Conservation (phyloP, 495 filamentous ascomycete species). For the Lichina pygmaea region DNA sequence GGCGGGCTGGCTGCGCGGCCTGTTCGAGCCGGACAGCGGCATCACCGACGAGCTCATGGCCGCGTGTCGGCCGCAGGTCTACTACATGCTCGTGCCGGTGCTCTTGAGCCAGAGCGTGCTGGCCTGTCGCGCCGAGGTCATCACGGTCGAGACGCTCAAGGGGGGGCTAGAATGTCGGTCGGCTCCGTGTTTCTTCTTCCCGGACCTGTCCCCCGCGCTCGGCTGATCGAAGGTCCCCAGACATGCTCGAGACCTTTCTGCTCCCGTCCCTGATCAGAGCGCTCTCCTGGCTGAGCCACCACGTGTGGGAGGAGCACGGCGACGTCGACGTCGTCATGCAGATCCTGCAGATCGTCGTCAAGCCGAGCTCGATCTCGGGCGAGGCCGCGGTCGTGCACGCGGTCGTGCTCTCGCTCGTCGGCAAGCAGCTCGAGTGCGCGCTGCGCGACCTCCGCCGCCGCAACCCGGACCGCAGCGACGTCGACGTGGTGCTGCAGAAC, state of each 20-base stretch:
- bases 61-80: slow-evolving; percentile 74
- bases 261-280: slow-evolving; percentile 67
- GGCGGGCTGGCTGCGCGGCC: slow-evolving; percentile 57
- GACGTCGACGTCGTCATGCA: slow-evolving; percentile 37
- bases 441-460: slow-evolving; percentile 45
- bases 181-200: not conserved
- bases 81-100: slow-evolving; percentile 75
- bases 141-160: slow-evolving; percentile 62
- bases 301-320: slow-evolving; percentile 40
- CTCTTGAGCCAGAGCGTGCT: slow-evolving; percentile 64
- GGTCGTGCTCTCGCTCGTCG: slow-evolving; percentile 60
- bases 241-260: slow-evolving; percentile 70
- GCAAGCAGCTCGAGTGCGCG: slow-evolving; percentile 46
- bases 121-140: slow-evolving; percentile 38
- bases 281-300: slow-evolving; percentile 51
- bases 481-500: slow-evolving; percentile 41
- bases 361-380: slow-evolving; percentile 45
- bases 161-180: slow-evolving; percentile 63
- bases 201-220: not conserved
- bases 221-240: slow-evolving; percentile 12
- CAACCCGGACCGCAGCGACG: slow-evolving; percentile 16
- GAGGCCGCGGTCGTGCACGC: slow-evolving; percentile 62
- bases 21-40: slow-evolving; percentile 52
- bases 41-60: slow-evolving; percentile 79
- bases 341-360: slow-evolving; percentile 50